Conservation (phyloP, 2,329 filamentous ascomycete species). For the Paraphoma chrysanthemicola region DNA sequence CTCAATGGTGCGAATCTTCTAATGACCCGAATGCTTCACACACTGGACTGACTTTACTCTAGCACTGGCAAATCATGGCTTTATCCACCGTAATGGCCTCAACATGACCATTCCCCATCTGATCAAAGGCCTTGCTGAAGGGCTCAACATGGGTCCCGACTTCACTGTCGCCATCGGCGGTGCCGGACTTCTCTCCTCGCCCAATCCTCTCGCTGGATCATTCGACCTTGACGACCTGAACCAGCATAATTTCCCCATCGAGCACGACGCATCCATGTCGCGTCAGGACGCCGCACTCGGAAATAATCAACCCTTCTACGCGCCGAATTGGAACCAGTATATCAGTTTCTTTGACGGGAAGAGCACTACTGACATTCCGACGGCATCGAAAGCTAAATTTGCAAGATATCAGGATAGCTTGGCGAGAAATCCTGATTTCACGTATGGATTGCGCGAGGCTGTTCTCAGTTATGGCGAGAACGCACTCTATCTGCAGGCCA, state of each 20-base stretch:
- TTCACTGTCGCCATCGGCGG: constrained; percentile 20
- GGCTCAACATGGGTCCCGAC: constrained; percentile 25
- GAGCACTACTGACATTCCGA: constrained; percentile 13
- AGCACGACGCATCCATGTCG: constrained; percentile 27
- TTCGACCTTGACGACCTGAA: constrained; percentile 23
- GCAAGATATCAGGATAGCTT: constrained; percentile 14
- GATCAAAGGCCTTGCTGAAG: constrained; percentile 20
- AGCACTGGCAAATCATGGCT: constrained; percentile 26
- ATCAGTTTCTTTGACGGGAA: constrained; percentile 18
- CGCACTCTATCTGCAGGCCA: constrained; percentile 14
- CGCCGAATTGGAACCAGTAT: constrained; percentile 19
- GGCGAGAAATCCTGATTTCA: constrained; percentile 15
- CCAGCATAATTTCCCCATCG: constrained; percentile 28
- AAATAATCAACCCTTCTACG: constrained; percentile 12
- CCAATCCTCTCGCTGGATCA: constrained; percentile 18
- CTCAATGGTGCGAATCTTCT: constrained; percentile 11
- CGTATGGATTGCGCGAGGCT: constrained; percentile 14
- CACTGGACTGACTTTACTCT: neutral
- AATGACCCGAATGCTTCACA: too few species aligned
- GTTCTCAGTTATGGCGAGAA: constrained; percentile 25
- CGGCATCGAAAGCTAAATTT: constrained; percentile 15
- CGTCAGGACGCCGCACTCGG: constrained; percentile 23
- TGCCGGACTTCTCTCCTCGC: constrained; percentile 16
- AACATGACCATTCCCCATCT: constrained; percentile 23
- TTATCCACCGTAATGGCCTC: constrained; percentile 20